Base-by-base conservation (phyloP, 208 protist species). In the Leishmania turanica region DNA sequence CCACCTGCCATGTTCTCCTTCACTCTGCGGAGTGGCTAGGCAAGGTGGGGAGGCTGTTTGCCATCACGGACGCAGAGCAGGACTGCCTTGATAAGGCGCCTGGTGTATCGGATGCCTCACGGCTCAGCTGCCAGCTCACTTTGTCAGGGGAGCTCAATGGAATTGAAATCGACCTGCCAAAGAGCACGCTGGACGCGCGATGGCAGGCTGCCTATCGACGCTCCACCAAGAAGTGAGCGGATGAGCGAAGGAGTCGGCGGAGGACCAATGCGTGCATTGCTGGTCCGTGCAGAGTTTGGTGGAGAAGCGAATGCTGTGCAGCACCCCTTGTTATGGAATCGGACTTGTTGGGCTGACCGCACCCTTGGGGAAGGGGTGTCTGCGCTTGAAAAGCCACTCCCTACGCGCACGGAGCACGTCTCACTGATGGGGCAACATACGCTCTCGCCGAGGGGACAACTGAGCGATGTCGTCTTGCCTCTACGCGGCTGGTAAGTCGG, bases 1-100 rank as follows among this genome's bases (percentile, higher is more conserved):
- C 93, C 37, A 99, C 98, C n/a, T 99, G 98, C 83, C 98, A 99
- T 68, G 94, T 99, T 17, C 90, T 97, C 56, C 58, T 99, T 37
- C 86, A 70, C 45, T 96, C 95, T 34, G 71, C 87, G 69, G 90
- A 93, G 80, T 87, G 90, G 83, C 98, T 89, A 64, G 80, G 95
- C 51, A 95, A 93, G 62, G 79, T 89, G 71, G 87, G 96, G 69
- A 89, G 87, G n/a, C 82, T 98, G 17, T 88, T 80, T 24, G 88
- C 89, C 49, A 64, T 92, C 21, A 77, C 79, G 5, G 97, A 98
- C 47, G 91, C 95, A 1, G 90, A 94, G 72, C 74, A 83, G 58
- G 92, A 94, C 60, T 88, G 92, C 73, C 75, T 94, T 3, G 89
- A 92, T 69, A 66, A 84, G 53, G 88, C 90, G 1, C 77, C 75